Conservation (phyloP, 78 protist species). For the Monosiga brevicollis region DNA sequence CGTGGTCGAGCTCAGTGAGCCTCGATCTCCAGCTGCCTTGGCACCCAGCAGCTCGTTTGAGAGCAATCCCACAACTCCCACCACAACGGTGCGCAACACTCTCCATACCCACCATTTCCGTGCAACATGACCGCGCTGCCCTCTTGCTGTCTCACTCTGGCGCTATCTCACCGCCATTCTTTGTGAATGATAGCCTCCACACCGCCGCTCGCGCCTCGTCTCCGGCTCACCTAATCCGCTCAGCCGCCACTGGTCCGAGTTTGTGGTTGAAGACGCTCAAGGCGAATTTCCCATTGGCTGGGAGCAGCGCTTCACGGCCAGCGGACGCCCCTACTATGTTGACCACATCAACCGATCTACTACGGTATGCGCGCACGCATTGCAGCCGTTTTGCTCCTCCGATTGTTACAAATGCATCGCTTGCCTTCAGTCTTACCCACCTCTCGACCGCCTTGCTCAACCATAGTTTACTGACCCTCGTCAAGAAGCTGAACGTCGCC, state of each 20-base stretch:
- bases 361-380: constrained; percentile 24
- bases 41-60: no score
- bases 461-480: background rate
- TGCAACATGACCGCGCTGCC: no score
- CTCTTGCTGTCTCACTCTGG: background rate
- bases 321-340: constrained; percentile 30
- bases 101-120: no score
- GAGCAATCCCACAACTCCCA: no score
- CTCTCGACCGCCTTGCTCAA: background rate
- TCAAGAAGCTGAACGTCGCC: constrained; percentile 1
- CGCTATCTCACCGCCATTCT: background rate
- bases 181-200: background rate
- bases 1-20: no score
- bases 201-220: background rate
- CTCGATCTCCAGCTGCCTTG: no score
- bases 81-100: no score
- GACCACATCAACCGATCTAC: constrained; percentile 35
- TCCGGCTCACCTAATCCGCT: background rate
- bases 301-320: constrained; percentile 31
- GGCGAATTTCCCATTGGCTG: constrained; percentile 5
- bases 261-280: background rate
- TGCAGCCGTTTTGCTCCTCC: background rate
- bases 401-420: background rate
- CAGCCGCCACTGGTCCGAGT: background rate
- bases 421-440: background rate